A percentile compares a stretch with the other conserved stretches of the same genome.
These are phyloP conservation scores for Xylaria cubensis DNA, from an alignment of 495 filamentous ascomycete species.

Conservation along the genomic window DNA sequence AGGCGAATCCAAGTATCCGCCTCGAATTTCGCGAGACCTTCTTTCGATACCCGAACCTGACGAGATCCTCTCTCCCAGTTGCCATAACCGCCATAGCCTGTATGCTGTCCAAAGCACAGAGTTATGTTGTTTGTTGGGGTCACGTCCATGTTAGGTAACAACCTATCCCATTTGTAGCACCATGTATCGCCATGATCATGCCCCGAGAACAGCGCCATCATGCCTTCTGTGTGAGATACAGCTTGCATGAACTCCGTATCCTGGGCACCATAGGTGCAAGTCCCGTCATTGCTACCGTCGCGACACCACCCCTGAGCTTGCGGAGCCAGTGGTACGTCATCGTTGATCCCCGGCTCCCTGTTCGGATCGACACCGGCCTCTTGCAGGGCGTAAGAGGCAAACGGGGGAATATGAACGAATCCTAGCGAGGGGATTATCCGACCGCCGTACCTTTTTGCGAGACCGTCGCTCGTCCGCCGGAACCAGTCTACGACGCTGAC, in stretches of 20 bases:
- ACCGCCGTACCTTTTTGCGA: constrained; percentile 51
- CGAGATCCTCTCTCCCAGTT: constrained; percentile 66
- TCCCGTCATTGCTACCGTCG: constrained; percentile 49
- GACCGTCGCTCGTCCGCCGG: constrained; percentile 47
- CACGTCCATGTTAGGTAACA: constrained; percentile 39
- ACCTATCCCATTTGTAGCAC: constrained; percentile 59
- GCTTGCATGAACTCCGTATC: constrained; percentile 72
- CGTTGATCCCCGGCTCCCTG: constrained; percentile 69
- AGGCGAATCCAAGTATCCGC: constrained; percentile 71
- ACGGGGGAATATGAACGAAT: constrained; percentile 76
- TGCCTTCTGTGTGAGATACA: constrained; percentile 58
- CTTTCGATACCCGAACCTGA: constrained; percentile 59
- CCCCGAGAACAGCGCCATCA: constrained; percentile 70
- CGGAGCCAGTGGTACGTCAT: constrained; percentile 61
- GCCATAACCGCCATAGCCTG: constrained; percentile 76
- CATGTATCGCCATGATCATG: constrained; percentile 77
- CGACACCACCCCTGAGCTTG: constrained; percentile 58
- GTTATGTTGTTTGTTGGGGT: constrained; percentile 45
- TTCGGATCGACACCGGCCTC: constrained; percentile 44
- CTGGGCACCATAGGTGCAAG: constrained; percentile 56
- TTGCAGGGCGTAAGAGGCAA: constrained; percentile 62
- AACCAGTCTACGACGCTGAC: constrained; percentile 67
- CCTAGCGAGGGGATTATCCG: constrained; percentile 65
- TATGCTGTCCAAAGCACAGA: constrained; percentile 74
- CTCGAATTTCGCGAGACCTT: constrained; percentile 43